Base-by-base conservation (phyloP, 495 filamentous ascomycete species). In the Cercophora samala region DNA sequence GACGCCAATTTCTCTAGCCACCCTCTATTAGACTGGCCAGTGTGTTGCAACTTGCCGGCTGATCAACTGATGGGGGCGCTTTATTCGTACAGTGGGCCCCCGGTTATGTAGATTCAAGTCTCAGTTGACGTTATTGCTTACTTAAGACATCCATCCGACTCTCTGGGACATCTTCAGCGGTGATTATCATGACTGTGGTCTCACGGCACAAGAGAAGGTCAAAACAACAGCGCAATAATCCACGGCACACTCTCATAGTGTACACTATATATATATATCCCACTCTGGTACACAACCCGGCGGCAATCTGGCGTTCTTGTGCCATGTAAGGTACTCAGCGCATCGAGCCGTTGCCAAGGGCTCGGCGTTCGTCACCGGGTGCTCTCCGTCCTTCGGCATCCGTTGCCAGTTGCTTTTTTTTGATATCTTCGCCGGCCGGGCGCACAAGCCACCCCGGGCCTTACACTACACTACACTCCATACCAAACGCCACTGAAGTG, bases 301-400 rank as follows among this genome's bases (percentile, higher is more conserved):
- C 18, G 53, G 58, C 22, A 15, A 24, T n/a, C 58, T 60, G 22
- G 23, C 58, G 11, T 51, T 51, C 60, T 67, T 65, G 66, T 68
- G 71, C 62, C 68, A 72, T 73, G 73, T 66, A 66, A 73, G 72
- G 72, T 69, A 72, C 73, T 71, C 60, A 23, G 58, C n/a, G 62
- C 66, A 68, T 42, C 56, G 46, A 68, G 68, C 70, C 68, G 70
- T 71, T 71, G 72, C 74, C 74, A 75, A 75, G 74, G 59, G 64
- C 72, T 71, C 65, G 72, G 72, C 71, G 52, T 64, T 56, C 68
- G 68, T 72, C 68, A 74, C 60, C 29, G 23, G 23, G 26, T 25
- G 64, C n/a, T 18, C 22, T 32, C 64, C 55, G 32, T 21, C 52
- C 22, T 23, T 46, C 37, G 37, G 37, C 37, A 46, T 46, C 37